phyloP scores from a whole-genome alignment of 306 rosid species.

The Vachellia pachyceras region DNA sequence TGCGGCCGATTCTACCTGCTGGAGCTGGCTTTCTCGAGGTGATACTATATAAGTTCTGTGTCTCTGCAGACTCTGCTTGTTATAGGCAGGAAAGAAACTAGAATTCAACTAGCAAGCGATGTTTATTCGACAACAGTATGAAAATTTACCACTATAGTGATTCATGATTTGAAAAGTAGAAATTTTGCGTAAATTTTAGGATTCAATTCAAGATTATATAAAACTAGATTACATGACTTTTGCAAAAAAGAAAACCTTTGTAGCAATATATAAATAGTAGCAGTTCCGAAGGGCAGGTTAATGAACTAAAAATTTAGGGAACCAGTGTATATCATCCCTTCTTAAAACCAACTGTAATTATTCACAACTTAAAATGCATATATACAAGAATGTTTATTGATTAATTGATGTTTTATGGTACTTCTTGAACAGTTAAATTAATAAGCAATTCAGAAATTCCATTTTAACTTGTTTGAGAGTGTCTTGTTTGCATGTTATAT shows the following conservation, averaged over 20 bases:
- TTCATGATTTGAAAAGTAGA: neutral
- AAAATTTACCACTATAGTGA: neutral
- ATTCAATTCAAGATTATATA: neutral
- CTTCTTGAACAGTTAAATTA: no score
- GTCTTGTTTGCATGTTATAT: neutral
- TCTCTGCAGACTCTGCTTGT: neutral
- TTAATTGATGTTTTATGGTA: neutral
- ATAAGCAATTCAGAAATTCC: neutral
- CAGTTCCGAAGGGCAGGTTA: neutral
- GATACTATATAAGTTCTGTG: neutral
- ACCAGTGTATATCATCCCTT: neutral
- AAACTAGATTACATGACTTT: neutral
- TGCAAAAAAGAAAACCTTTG: neutral
- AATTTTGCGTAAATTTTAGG: neutral
- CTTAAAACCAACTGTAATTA: neutral
- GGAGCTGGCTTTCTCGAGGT: conserved; percentile 96
- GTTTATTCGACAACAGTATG: neutral
- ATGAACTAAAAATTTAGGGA: neutral
- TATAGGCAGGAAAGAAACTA: neutral
- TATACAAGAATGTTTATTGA: neutral
- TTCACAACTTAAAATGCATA: neutral
- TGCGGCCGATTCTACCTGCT: conserved; percentile 68
- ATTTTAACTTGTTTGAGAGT: neutral
- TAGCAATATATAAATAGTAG: neutral
- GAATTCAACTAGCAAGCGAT: conserved; percentile 1